Evolutionary conservation across 1,284 basidiomycete species (phyloP), one percentile per base, ranked within the genome.

Genomic region (Sanghuangporus weigelae): DNA sequence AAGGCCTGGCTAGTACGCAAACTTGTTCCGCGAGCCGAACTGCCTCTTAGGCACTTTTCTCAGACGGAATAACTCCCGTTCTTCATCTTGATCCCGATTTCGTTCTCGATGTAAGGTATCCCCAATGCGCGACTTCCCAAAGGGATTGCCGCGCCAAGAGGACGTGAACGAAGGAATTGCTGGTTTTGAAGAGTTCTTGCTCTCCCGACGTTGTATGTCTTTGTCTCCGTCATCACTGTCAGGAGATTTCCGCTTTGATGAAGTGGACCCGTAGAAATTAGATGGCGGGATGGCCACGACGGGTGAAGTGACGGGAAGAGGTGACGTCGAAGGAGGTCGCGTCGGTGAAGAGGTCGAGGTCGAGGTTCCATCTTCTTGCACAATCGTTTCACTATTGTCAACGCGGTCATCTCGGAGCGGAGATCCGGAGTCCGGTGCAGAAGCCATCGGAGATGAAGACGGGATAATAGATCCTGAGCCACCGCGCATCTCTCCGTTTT

Each of bases 241-340:
- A 8, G 73, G 70, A 16, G 74, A 75, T 68, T 81, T 82, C 42
- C 78, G 79, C 71, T 78, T 80, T 71, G 40, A 49, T 14, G 68
- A 51, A 12, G 73, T 62, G 21, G 71, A 66, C 16, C 76, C 77
- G 64, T 86, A 84, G 69, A 86, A 85, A 63, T 71, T 81, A 39
- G 70, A 72, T 23, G 81, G 70, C 35, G 79, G 70, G 59, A 85
- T 76, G 40, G 68, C 67, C 51, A 31, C 67, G 36, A 70, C 36
- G 5, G 58, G 63, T 63, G 65, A 63, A 68, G 71, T 69, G 67
- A 72, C 63, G 16, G 70, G 63, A 44, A 70, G 57, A 48, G 69
- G 64, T n/a, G 49, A 51, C 12, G 40, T n/a, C 7, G 50, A 10
- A 21, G 63, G 68, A 57, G 68, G 71, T 65, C 63, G 55, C 39